Base-by-base conservation (phyloP, 2,329 filamentous ascomycete genomes). In the Verticillium longisporum region DNA sequence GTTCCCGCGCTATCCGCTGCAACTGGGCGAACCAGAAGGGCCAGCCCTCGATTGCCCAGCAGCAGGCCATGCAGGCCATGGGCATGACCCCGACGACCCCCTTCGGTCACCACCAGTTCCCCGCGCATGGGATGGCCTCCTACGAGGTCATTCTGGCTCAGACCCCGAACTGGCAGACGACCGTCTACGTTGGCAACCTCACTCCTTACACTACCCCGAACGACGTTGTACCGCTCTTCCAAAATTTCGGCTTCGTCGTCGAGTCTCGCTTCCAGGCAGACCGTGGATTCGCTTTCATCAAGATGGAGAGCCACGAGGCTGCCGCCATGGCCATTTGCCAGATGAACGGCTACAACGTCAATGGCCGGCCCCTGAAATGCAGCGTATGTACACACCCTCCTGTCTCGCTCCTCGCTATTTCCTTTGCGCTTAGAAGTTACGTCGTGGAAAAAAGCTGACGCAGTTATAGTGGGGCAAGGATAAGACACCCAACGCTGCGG, bases 1-100 rank as follows among this genome's bases (percentile, higher is more conserved):
- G 95, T 60, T 98, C 95, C 69, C 91, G 95, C 66, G 95, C 95
- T 50, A 99, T 99, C 72, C 93, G 95, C 69, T 98, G 94, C 85
- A 99, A 99, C 82, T 99, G 95, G 95, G 95, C 95, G 63, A 99
- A 99, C 80, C 95, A 99, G 74, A 99, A 99, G 82, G 95, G 95
- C n/a, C 95, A 99, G 73, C 95, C 95, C 61, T 98, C 95, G 1
- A 97, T 98, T 75, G 92, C 93, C 57, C 94, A 99, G 79, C 95
- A 98, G 78, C 92, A 96, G 77, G 92, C 92, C 41, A 95, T 99
- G 92, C 89, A 89, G 64, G 90, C 92, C 62, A 97, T 98, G 91
- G 95, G 95, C 73, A 93, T 99, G 89, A 97, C 94, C 32, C 95
- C 95, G 5, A 97, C 94, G 34, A 97, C 93, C 56, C 92, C 94